Conservation (phyloP, 768 basidiomycete species). For the Trametes villosa region DNA sequence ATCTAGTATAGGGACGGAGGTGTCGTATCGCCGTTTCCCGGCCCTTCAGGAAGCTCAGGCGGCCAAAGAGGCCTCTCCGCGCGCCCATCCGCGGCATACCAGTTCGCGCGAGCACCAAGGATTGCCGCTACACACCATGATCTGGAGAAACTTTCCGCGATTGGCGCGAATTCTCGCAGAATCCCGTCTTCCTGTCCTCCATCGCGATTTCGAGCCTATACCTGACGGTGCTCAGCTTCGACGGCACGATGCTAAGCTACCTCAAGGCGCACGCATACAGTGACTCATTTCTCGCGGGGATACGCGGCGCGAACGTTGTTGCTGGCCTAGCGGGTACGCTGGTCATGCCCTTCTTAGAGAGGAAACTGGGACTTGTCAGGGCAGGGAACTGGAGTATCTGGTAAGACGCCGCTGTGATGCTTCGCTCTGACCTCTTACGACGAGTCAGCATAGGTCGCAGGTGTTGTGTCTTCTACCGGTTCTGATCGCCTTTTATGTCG, state of each 20-base stretch:
- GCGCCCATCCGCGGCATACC: background rate
- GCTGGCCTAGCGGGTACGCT: conserved; percentile 53
- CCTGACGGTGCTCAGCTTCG: conserved; percentile 51
- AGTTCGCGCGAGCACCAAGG: background rate
- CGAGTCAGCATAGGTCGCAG: conserved; percentile 37
- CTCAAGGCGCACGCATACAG: conserved; percentile 49
- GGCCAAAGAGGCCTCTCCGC: conserved; percentile 18
- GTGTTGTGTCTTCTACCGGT: conserved; percentile 50
- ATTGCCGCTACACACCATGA: background rate
- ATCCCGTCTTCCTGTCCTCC: conserved; percentile 47
- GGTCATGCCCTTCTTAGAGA: conserved; percentile 46
- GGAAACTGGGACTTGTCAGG: conserved; percentile 47
- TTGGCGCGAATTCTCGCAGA: conserved; percentile 44
- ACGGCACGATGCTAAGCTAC: conserved; percentile 56
- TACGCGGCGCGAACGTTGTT: conserved; percentile 50
- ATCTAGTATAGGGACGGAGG: conserved; percentile 35
- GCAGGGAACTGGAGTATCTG: conserved; percentile 57
- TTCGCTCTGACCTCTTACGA: background rate
- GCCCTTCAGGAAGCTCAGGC: conserved; percentile 35
- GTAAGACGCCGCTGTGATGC: conserved; percentile 30
- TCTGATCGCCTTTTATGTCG: conserved; percentile 44
- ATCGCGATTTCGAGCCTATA: conserved; percentile 49
- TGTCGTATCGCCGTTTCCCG: conserved; percentile 45
- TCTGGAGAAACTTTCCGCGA: conserved; percentile 23
- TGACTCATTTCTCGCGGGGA: conserved; percentile 53